Conservation (phyloP, 352 stramenopile species). For the Phytophthora quininea region DNA sequence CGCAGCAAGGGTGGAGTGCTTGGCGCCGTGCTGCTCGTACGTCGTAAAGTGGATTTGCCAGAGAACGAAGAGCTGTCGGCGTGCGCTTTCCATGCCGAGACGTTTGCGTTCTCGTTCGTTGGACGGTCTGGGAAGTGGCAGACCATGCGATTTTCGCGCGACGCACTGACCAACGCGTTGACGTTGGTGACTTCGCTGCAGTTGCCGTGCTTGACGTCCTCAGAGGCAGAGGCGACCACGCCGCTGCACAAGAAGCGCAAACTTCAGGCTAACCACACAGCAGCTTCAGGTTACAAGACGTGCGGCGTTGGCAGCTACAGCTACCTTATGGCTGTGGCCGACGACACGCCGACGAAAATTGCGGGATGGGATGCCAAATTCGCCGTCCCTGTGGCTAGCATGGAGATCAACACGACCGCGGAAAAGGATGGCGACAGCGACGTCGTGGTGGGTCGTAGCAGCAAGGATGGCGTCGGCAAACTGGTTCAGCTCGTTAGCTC, state of each 20-base stretch:
- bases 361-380: slow-evolving; percentile 80
- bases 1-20: slow-evolving; percentile 42
- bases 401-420: slow-evolving; percentile 43
- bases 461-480: slow-evolving; percentile 40
- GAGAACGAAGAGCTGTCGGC: slow-evolving; percentile 43
- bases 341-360: slow-evolving; percentile 46
- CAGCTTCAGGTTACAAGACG: slow-evolving; percentile 37
- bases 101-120: slow-evolving; percentile 72
- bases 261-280: slow-evolving; percentile 34
- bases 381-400: slow-evolving; percentile 62
- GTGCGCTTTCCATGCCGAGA: slow-evolving; percentile 74
- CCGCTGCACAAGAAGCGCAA: slow-evolving; percentile 75
- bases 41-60: slow-evolving; percentile 36
- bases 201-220: slow-evolving; percentile 42
- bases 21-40: slow-evolving; percentile 36
- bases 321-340: slow-evolving; percentile 57
- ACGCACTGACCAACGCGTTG: slow-evolving; percentile 52
- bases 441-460: slow-evolving; percentile 27
- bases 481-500: slow-evolving; percentile 57
- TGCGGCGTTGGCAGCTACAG: slow-evolving; percentile 54
- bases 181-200: slow-evolving; percentile 47
- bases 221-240: slow-evolving; percentile 20
- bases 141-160: slow-evolving; percentile 48
- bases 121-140: slow-evolving; percentile 64
- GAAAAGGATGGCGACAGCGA: slow-evolving; percentile 30